phyloP scores from a whole-genome alignment of 371 early-diverging fungal genomes.

The Parasitella parasitica region DNA sequence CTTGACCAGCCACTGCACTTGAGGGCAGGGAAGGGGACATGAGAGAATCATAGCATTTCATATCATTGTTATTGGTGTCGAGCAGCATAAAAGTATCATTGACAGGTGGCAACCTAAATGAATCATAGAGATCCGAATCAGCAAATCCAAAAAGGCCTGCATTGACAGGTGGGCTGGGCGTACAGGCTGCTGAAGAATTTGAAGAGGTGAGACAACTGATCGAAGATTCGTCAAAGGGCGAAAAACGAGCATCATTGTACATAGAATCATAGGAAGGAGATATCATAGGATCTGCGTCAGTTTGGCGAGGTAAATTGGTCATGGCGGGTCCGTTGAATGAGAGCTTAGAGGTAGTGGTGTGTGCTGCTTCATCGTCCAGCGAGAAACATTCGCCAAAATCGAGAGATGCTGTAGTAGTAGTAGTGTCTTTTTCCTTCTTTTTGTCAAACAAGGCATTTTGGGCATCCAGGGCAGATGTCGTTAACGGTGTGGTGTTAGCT shows the following conservation, averaged over 20 bases:
- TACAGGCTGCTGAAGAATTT: slow-evolving; percentile 18
- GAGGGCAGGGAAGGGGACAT: slow-evolving; percentile 26
- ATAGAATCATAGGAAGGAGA: slow-evolving; percentile 24
- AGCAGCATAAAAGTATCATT: slow-evolving; percentile 29
- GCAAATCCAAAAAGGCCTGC: slow-evolving; percentile 22
- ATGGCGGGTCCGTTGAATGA: neutral
- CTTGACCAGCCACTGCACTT: slow-evolving; percentile 12
- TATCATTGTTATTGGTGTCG: slow-evolving; percentile 14
- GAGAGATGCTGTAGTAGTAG: slow-evolving; percentile 28
- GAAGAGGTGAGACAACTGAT: slow-evolving; percentile 16
- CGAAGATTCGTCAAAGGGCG: slow-evolving; percentile 26
- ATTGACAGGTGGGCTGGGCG: slow-evolving; percentile 27
- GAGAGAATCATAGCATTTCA: slow-evolving; percentile 25
- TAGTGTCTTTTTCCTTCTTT: slow-evolving; percentile 4
- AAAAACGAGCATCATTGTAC: slow-evolving; percentile 17
- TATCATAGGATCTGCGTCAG: slow-evolving; percentile 25
- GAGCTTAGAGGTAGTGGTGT: neutral
- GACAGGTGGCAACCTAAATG: slow-evolving; percentile 31
- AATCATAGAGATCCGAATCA: slow-evolving; percentile 25
- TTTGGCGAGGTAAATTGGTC: slow-evolving; percentile 7
- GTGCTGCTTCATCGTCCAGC: slow-evolving; percentile 38
- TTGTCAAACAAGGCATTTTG: slow-evolving; percentile 27
- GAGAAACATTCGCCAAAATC: slow-evolving; percentile 49
- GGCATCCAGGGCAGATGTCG: slow-evolving; percentile 19
- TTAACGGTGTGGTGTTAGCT: slow-evolving; percentile 20